Conservation (phyloP, 2,329 filamentous ascomycete genomes). For the Pseudomassariella vexata region DNA sequence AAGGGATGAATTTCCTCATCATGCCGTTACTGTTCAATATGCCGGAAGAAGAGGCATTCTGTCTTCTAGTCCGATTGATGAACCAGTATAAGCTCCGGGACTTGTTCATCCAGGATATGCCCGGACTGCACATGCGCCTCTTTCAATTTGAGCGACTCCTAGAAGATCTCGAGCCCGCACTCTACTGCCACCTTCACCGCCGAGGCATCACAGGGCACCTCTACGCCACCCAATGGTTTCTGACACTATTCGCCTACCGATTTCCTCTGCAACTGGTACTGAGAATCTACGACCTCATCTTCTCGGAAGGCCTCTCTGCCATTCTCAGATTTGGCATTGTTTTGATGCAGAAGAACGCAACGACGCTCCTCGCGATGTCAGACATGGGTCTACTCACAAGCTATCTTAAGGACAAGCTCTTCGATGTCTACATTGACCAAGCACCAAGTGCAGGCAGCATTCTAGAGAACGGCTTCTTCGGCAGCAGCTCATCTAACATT, state of each 20-base stretch:
- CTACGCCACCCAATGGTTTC: slow-evolving; percentile 98
- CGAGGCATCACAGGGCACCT: slow-evolving; percentile 83
- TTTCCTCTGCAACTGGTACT: slow-evolving; percentile 95
- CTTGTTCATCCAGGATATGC: slow-evolving; percentile 94
- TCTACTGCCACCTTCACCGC: slow-evolving; percentile 90
- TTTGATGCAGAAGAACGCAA: slow-evolving; percentile 90
- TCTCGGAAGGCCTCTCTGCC: slow-evolving; percentile 87
- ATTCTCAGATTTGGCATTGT: slow-evolving; percentile 93
- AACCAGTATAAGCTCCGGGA: slow-evolving; percentile 92
- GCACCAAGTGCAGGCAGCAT: slow-evolving; percentile 88
- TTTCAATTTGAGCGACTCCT: slow-evolving; percentile 93
- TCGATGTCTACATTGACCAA: slow-evolving; percentile 95
- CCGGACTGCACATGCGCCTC: slow-evolving; percentile 84
- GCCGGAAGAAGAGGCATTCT: slow-evolving; percentile 96
- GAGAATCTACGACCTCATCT: slow-evolving; percentile 90
- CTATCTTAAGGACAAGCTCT: slow-evolving; percentile 89
- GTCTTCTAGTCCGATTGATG: slow-evolving; percentile 88
- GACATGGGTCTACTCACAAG: slow-evolving; percentile 87
- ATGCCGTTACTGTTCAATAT: slow-evolving; percentile 98
- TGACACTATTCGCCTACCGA: slow-evolving; percentile 96
- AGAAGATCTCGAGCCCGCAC: slow-evolving; percentile 87
- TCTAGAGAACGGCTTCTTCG: slow-evolving; percentile 95
- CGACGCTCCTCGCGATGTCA: slow-evolving; percentile 71
- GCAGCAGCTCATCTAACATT: slow-evolving; percentile 77
- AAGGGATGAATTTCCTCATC: slow-evolving; percentile 97